These are phyloP conservation scores for Novymonas esmeraldas DNA, from an alignment of 208 protist genomes.

Conservation along the genomic window DNA sequence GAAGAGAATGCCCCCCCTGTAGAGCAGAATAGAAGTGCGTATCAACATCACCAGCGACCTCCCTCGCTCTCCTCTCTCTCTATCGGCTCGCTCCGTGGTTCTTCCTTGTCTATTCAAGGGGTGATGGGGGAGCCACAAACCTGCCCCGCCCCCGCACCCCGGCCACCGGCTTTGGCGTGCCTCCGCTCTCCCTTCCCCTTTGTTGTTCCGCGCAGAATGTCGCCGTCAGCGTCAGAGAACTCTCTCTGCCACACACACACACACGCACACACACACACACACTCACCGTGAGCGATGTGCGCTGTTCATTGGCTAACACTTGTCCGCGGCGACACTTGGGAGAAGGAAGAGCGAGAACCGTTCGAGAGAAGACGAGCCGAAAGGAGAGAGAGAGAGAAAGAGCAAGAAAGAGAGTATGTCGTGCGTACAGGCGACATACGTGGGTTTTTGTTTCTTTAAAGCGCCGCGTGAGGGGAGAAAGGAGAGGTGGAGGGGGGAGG, in stretches of 20 bases:
- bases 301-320: background rate
- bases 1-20: conserved; percentile 43
- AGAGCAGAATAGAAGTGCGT: background rate
- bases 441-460: no score
- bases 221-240: no score
- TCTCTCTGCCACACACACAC: background rate
- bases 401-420: background rate
- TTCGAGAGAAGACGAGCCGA: background rate
- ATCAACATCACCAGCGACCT: background rate
- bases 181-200: no score
- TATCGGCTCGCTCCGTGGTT: no score
- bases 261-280: background rate
- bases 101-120: conserved; percentile 2
- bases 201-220: no score
- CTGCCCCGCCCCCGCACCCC: no score
- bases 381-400: background rate
- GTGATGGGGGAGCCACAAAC: no score
- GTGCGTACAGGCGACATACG: no score
- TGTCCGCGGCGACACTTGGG: no score
- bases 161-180: no score
- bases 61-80: conserved; percentile 2
- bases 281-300: background rate
- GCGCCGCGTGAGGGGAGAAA: no score
- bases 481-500: no score
- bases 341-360: background rate